phyloP scores from a whole-genome alignment of 75 land plant genomes.

The Cupressus sempervirens region DNA sequence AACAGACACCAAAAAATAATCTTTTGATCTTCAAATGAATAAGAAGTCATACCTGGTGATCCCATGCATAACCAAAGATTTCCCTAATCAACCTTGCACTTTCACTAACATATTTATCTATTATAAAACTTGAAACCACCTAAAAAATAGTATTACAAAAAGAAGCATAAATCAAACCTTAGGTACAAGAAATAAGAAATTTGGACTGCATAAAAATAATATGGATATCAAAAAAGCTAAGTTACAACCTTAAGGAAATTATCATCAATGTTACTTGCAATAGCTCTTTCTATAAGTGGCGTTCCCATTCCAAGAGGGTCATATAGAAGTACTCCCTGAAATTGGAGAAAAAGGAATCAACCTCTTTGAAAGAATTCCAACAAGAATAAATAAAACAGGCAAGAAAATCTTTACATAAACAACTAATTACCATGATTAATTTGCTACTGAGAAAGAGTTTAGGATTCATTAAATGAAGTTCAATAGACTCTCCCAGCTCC shows the following conservation, averaged over 20 bases:
- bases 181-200: not conserved
- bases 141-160: slow-evolving; percentile 13
- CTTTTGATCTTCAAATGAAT: not conserved
- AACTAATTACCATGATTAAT: not conserved
- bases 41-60: no score
- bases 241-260: slow-evolving; percentile 75
- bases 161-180: not conserved
- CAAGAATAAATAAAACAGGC: not conserved
- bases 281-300: slow-evolving; percentile 90
- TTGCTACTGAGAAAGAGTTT: slow-evolving; percentile 63
- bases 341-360: no score
- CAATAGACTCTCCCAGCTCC: slow-evolving; percentile 95
- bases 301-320: slow-evolving; percentile 98
- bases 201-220: not conserved
- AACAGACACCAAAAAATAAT: not conserved
- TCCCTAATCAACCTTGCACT: slow-evolving; percentile 82
- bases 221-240: not conserved
- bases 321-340: no score
- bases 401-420: not conserved
- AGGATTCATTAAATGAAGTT: slow-evolving; percentile 90
- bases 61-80: slow-evolving; percentile 91
- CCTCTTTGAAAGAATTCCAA: no score
- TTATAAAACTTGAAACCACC: slow-evolving; percentile 96
- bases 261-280: slow-evolving; percentile 96
- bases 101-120: slow-evolving; percentile 89